These are phyloP conservation scores for Phytophthora palmivora DNA, from an alignment of 352 stramenopile genomes.

Conservation along the genomic window DNA sequence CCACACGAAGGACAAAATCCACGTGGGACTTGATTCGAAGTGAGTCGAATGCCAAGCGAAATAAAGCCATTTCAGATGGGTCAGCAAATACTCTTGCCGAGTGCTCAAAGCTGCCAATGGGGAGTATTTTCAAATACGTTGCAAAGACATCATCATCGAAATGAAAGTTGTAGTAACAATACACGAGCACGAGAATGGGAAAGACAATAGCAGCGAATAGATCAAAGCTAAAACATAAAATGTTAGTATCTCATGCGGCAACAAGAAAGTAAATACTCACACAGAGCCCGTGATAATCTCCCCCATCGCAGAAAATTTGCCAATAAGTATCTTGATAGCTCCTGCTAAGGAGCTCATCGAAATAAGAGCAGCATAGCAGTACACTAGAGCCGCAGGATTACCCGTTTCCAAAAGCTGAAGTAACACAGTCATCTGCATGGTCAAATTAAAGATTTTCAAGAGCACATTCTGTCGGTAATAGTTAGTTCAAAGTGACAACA, in stretches of 20 bases:
- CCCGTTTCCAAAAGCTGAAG: constrained; percentile 25
- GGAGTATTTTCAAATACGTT: constrained; percentile 28
- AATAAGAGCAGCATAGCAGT: constrained; percentile 30
- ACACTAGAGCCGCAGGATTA: constrained; percentile 14
- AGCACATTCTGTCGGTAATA: constrained; percentile 17
- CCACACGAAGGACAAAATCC: constrained; percentile 32
- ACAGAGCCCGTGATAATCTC: constrained; percentile 37
- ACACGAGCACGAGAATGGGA: constrained; percentile 31
- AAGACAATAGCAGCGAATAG: constrained; percentile 36
- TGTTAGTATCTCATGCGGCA: no score
- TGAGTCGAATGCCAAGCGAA: constrained; percentile 36
- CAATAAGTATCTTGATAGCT: constrained; percentile 25
- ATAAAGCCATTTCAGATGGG: constrained; percentile 32
- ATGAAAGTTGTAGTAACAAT: constrained; percentile 38
- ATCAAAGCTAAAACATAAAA: constrained; percentile 32
- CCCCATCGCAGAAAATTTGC: constrained; percentile 22
- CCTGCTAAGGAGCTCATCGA: constrained; percentile 26
- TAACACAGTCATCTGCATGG: constrained; percentile 30
- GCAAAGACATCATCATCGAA: constrained; percentile 31
- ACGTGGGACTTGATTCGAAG: constrained; percentile 33
- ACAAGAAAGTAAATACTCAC: no score
- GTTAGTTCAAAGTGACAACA: constrained; percentile 1
- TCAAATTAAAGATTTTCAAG: constrained; percentile 34
- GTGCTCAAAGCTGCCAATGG: constrained; percentile 33
- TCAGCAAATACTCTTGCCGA: constrained; percentile 27